Evolutionary conservation across 1,284 basidiomycete species (phyloP).

Genomic region (Microbotryum scabiosae): DNA sequence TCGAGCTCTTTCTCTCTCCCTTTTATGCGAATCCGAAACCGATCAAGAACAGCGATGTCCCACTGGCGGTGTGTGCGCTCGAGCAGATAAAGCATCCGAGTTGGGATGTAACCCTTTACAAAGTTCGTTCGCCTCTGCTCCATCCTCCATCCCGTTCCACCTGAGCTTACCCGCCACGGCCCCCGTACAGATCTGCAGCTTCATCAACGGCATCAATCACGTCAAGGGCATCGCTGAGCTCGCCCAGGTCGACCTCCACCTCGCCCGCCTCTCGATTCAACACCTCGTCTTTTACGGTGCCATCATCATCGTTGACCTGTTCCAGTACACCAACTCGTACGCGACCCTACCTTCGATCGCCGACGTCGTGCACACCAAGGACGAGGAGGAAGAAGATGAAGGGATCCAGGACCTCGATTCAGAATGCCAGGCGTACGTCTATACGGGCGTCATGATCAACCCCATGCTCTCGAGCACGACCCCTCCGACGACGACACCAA

Average conservation of each 20-base stretch:
- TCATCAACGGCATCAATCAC: conserved; percentile 85
- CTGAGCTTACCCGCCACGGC: background rate
- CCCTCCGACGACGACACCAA: too few species aligned
- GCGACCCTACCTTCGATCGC: conserved; percentile 38
- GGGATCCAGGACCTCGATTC: conserved; percentile 23
- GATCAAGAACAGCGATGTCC: conserved; percentile 92
- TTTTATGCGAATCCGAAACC: conserved; percentile 88
- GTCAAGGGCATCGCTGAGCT: conserved; percentile 83
- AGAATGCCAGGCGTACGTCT: conserved; percentile 35
- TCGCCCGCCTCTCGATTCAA: conserved; percentile 79
- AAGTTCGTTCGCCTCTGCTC: conserved; percentile 46
- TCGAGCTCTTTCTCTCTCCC: conserved; percentile 87
- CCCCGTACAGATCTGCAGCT: conserved; percentile 54
- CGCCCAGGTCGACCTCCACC: conserved; percentile 76
- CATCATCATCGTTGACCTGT: conserved; percentile 90
- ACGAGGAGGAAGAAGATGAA: conserved; percentile 27
- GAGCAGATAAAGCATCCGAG: conserved; percentile 72
- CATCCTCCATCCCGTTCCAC: too few species aligned
- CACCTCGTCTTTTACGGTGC: conserved; percentile 95
- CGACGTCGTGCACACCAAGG: conserved; percentile 15
- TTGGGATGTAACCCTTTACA: conserved; percentile 92
- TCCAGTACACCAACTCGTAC: conserved; percentile 98
- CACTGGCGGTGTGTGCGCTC: conserved; percentile 78
- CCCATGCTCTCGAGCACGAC: too few species aligned
- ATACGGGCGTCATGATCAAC: conserved; percentile 1